phyloP scores from a whole-genome alignment of 2,329 filamentous ascomycete genomes.

The Mycosphaerella arachidis region DNA sequence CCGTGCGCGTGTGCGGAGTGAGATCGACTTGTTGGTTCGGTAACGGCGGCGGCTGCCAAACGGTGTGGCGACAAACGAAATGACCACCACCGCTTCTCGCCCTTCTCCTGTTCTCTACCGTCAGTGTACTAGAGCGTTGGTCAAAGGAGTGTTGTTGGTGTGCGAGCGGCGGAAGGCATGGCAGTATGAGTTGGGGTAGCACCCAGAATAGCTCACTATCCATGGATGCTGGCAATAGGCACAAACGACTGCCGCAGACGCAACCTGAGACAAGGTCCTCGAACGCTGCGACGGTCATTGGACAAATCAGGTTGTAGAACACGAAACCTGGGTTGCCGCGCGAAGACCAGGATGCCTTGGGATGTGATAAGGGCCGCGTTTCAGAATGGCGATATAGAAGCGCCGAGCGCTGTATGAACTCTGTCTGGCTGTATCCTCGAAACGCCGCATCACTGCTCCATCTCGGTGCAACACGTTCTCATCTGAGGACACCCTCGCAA shows the following conservation, averaged over 20 bases:
- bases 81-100: background rate
- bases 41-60: background rate
- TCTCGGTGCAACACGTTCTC: background rate
- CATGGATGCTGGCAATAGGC: background rate
- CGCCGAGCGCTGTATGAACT: background rate
- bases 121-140: too few relatives aligned
- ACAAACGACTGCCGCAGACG: background rate
- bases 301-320: background rate
- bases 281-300: background rate
- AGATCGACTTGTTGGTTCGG: background rate
- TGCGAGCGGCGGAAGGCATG: background rate
- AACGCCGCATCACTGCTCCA: background rate
- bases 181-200: background rate
- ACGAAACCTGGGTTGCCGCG: background rate
- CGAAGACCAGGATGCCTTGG: background rate
- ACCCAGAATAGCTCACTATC: background rate
- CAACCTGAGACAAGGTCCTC: background rate
- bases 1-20: background rate
- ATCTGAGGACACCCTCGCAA: too few relatives aligned
- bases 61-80: background rate
- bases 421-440: background rate
- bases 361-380: background rate
- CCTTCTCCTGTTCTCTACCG: background rate
- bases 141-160: too few relatives aligned
- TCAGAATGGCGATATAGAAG: background rate